These are phyloP conservation scores for Quercus berberidifolia DNA, from an alignment of 306 rosid species.

Conservation along the genomic window DNA sequence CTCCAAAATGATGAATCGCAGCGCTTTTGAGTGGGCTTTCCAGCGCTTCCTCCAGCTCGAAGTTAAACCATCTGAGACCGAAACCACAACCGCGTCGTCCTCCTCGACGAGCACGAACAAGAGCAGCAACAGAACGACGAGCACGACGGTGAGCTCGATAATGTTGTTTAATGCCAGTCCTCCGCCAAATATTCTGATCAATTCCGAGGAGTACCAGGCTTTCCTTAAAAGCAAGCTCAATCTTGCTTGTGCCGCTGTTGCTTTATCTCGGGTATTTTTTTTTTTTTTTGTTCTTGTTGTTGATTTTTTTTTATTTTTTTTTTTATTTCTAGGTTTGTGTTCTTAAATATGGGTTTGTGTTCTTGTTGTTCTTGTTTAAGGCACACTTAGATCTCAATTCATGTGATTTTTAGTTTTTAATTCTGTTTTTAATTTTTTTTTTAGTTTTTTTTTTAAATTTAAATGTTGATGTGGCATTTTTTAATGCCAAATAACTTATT, in stretches of 20 bases:
- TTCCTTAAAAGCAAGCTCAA: constrained; percentile 84
- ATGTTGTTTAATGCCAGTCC: constrained; percentile 2
- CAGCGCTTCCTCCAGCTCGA: constrained; percentile 58
- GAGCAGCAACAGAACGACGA: too few species aligned
- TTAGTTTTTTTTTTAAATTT: too few species aligned
- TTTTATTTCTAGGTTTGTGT: too few species aligned
- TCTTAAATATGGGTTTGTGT: too few species aligned
- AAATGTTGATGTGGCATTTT: too few species aligned
- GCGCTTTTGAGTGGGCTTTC: constrained; percentile 89
- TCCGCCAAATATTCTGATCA: constrained; percentile 27
- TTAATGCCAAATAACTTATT: too few species aligned
- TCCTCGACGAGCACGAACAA: constrained; percentile 16
- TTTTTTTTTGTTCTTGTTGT: neutral
- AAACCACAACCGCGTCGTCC: neutral
- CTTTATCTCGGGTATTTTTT: constrained; percentile 53
- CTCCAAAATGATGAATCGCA: constrained; percentile 73
- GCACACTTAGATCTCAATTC: too few species aligned
- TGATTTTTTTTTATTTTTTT: neutral
- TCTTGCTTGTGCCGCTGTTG: constrained; percentile 91
- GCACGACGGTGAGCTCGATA: neutral
- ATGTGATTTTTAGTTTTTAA: too few species aligned
- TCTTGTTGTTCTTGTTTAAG: too few species aligned
- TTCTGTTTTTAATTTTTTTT: too few species aligned
- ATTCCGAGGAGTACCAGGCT: constrained; percentile 61
- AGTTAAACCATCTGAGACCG: constrained; percentile 15